Conservation (phyloP, 106 monocot species). For the Narthecium ossifragum region DNA sequence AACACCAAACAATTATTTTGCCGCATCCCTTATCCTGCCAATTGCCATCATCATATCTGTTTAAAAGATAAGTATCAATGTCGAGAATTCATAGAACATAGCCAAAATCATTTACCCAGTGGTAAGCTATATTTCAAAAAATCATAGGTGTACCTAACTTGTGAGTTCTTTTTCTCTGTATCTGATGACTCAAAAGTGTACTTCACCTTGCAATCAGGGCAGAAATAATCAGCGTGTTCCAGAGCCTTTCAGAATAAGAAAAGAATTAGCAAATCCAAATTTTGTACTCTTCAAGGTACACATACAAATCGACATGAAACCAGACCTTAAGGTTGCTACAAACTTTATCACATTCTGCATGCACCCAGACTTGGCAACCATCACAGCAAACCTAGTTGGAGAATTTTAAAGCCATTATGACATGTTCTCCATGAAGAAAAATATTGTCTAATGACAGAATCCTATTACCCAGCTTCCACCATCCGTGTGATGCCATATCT, state of each 20-base stretch:
- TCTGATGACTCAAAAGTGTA: conserved; percentile 32
- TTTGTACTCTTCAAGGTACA: background rate
- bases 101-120: background rate
- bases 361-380: conserved; percentile 93
- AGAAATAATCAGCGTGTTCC: conserved; percentile 61
- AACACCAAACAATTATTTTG: conserved; percentile 51
- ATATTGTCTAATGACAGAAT: background rate
- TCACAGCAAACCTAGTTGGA: conserved; percentile 87
- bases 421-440: too few relatives aligned
- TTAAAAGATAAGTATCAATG: conserved; percentile 13
- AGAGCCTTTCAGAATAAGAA: conserved; percentile 43
- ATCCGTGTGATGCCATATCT: conserved; percentile 84
- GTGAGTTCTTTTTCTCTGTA: conserved; percentile 30
- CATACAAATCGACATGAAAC: background rate
- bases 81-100: background rate
- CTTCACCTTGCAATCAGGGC: conserved; percentile 80
- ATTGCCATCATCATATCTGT: conserved; percentile 35
- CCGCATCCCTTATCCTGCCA: conserved; percentile 18
- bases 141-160: conserved; percentile 24
- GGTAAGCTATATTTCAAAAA: background rate
- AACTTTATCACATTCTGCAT: conserved; percentile 74
- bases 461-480: conserved; percentile 73
- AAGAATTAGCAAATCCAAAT: background rate
- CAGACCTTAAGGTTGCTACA: conserved; percentile 52
- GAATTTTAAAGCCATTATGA: too few relatives aligned